Percentiles rank a stretch among this genome's conserved stretches.
These are phyloP conservation scores for Diaporthe longicolla DNA, from an alignment of 2,329 filamentous ascomycete genomes.

Conservation along the genomic window DNA sequence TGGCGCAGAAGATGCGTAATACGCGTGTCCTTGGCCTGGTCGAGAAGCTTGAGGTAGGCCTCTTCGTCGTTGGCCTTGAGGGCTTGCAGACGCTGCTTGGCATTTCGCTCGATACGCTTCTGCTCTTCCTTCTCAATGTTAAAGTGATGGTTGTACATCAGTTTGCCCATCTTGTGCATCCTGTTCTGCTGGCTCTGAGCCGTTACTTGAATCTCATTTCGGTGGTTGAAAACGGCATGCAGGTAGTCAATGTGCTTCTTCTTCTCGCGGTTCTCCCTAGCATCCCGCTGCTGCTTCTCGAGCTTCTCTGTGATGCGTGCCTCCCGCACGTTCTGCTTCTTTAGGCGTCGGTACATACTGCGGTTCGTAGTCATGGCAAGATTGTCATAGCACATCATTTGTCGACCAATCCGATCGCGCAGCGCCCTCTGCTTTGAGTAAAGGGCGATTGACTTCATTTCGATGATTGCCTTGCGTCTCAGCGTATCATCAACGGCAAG, in stretches of 20 bases:
- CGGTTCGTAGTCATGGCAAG: slow-evolving; percentile 97
- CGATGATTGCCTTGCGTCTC: slow-evolving; percentile 92
- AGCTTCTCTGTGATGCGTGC: slow-evolving; percentile 98
- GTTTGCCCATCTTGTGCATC: slow-evolving; percentile 86
- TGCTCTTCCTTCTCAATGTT: slow-evolving; percentile 99
- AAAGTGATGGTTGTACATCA: slow-evolving; percentile 92
- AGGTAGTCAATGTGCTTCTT: slow-evolving; percentile 97
- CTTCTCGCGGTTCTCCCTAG: slow-evolving; percentile 95
- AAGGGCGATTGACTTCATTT: slow-evolving; percentile 92
- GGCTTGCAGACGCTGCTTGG: slow-evolving; percentile 99
- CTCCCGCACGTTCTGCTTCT: slow-evolving; percentile 96
- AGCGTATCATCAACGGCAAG: slow-evolving; percentile 82
- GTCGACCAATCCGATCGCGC: slow-evolving; percentile 87
- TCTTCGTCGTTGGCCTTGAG: slow-evolving; percentile 99
- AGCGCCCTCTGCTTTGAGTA: slow-evolving; percentile 89
- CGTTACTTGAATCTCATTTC: slow-evolving; percentile 80
- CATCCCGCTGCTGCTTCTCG: slow-evolving; percentile 98
- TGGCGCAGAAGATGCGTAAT: slow-evolving; percentile 97
- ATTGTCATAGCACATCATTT: slow-evolving; percentile 97
- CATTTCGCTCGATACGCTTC: slow-evolving; percentile 96
- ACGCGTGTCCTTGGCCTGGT: slow-evolving; percentile 99
- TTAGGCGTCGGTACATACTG: slow-evolving; percentile 89
- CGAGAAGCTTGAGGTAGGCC: slow-evolving; percentile 96
- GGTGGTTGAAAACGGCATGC: slow-evolving; percentile 86
- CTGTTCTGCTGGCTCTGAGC: slow-evolving; percentile 79